Evolutionary conservation across 2,329 filamentous ascomycete genomes (phyloP).

Genomic region (Venturia oleaginea): DNA sequence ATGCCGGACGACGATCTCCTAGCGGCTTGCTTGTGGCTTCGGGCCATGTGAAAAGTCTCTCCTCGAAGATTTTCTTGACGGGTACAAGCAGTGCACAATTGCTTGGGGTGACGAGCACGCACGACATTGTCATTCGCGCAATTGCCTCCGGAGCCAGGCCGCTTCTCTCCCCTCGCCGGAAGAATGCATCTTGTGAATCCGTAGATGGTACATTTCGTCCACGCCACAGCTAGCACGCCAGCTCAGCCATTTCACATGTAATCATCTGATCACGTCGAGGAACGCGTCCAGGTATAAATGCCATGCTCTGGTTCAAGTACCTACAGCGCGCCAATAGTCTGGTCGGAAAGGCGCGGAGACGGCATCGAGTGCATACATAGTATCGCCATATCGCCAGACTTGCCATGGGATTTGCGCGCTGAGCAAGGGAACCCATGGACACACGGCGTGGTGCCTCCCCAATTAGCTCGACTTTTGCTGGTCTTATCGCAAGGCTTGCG

Average conservation of each 20-base stretch:
- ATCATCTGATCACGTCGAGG: too few species aligned
- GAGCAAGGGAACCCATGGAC: not conserved
- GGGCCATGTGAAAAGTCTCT: not conserved
- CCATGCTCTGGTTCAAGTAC: not conserved
- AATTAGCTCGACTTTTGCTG: not conserved
- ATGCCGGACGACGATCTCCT: not conserved
- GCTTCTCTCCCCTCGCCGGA: not conserved
- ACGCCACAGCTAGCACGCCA: not conserved
- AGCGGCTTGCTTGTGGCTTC: not conserved
- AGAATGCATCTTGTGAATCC: not conserved
- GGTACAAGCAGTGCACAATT: not conserved
- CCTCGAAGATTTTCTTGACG: too few species aligned
- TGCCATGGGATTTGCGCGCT: not conserved
- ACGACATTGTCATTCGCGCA: not conserved
- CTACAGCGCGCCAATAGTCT: not conserved
- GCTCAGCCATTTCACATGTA: slow-evolving; percentile 3
- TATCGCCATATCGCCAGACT: not conserved
- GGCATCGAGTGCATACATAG: not conserved
- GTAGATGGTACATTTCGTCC: not conserved
- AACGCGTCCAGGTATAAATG: not conserved
- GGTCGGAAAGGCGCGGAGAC: not conserved
- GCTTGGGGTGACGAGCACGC: not conserved
- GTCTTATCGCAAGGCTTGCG: slow-evolving; percentile 1
- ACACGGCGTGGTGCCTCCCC: not conserved
- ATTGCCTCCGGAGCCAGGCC: not conserved